Evolutionary conservation across 257 asterid genomes (phyloP).

Genomic region (Ocimum tenuiflorum): DNA sequence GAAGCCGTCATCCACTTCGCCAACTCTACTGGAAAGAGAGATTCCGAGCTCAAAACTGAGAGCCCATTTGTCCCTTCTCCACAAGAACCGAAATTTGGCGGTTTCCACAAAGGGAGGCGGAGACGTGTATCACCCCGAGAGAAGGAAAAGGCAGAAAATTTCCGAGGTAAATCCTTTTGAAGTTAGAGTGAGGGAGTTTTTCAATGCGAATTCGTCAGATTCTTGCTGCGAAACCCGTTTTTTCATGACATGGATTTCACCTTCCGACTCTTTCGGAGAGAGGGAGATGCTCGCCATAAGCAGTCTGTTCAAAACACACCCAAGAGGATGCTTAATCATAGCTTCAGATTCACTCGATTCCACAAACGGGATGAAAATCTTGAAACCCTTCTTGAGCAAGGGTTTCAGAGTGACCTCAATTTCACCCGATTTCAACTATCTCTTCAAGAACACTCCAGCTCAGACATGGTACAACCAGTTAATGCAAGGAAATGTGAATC

Average conservation of each 20-base stretch:
- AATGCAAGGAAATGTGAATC: conserved; percentile 50
- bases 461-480: conserved; percentile 54
- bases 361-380: conserved; percentile 37
- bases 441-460: conserved; percentile 68
- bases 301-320: conserved; percentile 62
- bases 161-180: conserved; percentile 35
- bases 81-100: conserved; percentile 41
- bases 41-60: conserved; percentile 24
- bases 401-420: conserved; percentile 58
- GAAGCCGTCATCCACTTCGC: conserved; percentile 20
- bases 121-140: conserved; percentile 7
- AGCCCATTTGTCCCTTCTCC: conserved; percentile 39
- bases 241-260: conserved; percentile 89
- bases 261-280: conserved; percentile 46
- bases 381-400: conserved; percentile 46
- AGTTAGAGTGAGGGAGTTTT: conserved; percentile 49
- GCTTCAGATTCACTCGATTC: conserved; percentile 75
- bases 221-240: conserved; percentile 47
- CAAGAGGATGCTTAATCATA: conserved; percentile 65
- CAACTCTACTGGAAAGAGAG: conserved; percentile 30
- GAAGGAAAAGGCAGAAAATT: conserved; percentile 22
- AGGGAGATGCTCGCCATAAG: conserved; percentile 52
- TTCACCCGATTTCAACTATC: conserved; percentile 56
- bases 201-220: conserved; percentile 28
- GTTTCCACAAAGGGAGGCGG: conserved; percentile 16